Percentiles rank a stretch among this genome's conserved stretches.
These are phyloP conservation scores for Elsinoe perseae DNA, from an alignment of 2,329 filamentous ascomycete species.

Conservation along the genomic window DNA sequence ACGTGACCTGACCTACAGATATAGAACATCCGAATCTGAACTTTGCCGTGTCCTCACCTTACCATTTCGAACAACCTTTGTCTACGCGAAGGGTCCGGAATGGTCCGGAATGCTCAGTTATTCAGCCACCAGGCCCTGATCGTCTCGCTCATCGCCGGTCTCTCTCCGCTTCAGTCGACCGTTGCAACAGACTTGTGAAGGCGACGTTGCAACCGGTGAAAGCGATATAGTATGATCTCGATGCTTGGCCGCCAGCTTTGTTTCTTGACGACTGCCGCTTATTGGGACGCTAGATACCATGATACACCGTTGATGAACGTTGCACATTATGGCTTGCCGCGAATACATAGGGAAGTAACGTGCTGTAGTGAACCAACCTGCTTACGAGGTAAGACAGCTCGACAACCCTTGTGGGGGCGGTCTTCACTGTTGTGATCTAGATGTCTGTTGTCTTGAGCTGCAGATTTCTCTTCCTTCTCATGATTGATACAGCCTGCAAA, in stretches of 20 bases:
- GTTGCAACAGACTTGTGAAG: neutral
- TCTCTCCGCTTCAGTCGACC: slow-evolving; percentile 8
- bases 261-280: neutral
- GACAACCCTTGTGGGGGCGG: neutral
- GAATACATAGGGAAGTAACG: neutral
- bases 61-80: neutral
- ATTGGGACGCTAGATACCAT: neutral
- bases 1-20: no score
- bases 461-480: neutral
- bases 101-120: neutral
- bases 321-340: neutral
- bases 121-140: neutral
- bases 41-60: no score
- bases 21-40: no score
- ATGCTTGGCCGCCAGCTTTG: neutral
- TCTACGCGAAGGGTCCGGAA: neutral
- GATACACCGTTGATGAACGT: slow-evolving; percentile 9
- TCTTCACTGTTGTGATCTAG: slow-evolving; percentile 3
- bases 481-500: neutral
- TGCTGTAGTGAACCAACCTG: neutral
- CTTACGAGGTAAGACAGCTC: slow-evolving; percentile 1
- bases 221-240: slow-evolving; percentile 5
- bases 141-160: neutral
- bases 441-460: neutral
- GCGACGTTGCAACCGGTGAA: neutral